phyloP scores from a whole-genome alignment of 2,329 filamentous ascomycete genomes.

The Colletotrichum trifolii region DNA sequence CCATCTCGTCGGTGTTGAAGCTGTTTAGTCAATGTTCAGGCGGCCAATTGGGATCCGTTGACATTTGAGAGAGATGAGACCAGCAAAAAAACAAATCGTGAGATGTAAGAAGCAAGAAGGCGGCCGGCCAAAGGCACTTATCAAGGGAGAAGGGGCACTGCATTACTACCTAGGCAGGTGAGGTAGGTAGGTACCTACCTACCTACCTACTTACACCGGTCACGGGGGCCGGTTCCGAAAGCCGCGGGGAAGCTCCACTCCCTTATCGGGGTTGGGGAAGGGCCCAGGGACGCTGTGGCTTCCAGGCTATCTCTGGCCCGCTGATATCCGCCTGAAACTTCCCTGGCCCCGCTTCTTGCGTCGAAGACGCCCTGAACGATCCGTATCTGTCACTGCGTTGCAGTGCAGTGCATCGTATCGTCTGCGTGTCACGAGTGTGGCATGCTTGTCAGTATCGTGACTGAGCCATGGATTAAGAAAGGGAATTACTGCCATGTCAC shows the following conservation, averaged over 20 bases:
- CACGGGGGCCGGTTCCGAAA: conserved; percentile 19
- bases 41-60: not conserved
- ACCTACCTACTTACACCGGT: conserved; percentile 23
- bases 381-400: conserved; percentile 1
- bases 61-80: conserved; percentile 1
- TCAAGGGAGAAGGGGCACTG: conserved; percentile 17
- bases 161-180: not conserved
- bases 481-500: no score
- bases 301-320: conserved; percentile 30
- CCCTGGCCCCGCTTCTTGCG: conserved; percentile 20
- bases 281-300: conserved; percentile 17
- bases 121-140: not conserved
- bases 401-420: conserved; percentile 7
- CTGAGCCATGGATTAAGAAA: no score
- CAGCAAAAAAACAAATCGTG: not conserved
- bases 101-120: not conserved
- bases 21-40: not conserved
- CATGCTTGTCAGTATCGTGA: no score
- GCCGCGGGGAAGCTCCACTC: conserved; percentile 36
- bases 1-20: conserved; percentile 26
- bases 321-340: conserved; percentile 37
- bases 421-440: no score
- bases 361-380: conserved; percentile 7
- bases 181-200: not conserved
- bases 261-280: conserved; percentile 33